Evolutionary conservation across 1,284 basidiomycete genomes (phyloP), one percentile per base, ranked within the genome.

Genomic region (Mycosarcoma mackinlayi): DNA sequence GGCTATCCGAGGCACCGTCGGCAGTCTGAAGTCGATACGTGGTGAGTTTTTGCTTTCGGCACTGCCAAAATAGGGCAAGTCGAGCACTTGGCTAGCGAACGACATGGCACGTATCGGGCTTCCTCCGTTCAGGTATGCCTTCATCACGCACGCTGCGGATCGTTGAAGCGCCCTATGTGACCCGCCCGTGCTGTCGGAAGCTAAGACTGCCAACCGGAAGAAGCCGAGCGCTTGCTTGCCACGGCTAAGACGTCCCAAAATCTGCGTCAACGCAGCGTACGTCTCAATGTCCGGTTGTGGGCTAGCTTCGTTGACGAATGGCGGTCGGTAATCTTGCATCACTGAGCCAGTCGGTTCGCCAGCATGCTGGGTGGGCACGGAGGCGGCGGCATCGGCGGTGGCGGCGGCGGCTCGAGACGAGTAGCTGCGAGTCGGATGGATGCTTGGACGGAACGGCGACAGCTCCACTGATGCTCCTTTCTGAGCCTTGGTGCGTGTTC

Each of bases 181-280:
- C 38, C 16, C n/a, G n/a, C n/a, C n/a, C n/a, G n/a, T n/a, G n/a
- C n/a, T n/a, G 10, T 8, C 21, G 3, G 21, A n/a, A 4, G 27
- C 24, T 7, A 23, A 16, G 6, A 55, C 18, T 0, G 64, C 48
- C 8, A 56, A 21, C 2, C 45, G 52, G 25, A 53, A 67, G 44
- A 61, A 61, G 18, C 25, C 23, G 1, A 60, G 49, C 8, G 64
- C 64, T 24, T 61, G 53, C 0, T 16, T 6, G 25, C 21, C 5
- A 6, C 57, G 48, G 4, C 64, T 58, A 7, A 67, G 64, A 2
- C 58, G 44, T 16, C 64, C 64, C 8, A 61, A 55, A 53, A 67
- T 48, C 14, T 31, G 23, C 16, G 57, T 46, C 25, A 60, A 9
- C 10, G 53, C 50, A 14, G 33, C 25, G 35, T 67, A 67, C 4